A percentile compares a stretch with the other conserved stretches of the same genome.
Conservation (phyloP, 305 asterid species). For the Fraxinus nigra region DNA sequence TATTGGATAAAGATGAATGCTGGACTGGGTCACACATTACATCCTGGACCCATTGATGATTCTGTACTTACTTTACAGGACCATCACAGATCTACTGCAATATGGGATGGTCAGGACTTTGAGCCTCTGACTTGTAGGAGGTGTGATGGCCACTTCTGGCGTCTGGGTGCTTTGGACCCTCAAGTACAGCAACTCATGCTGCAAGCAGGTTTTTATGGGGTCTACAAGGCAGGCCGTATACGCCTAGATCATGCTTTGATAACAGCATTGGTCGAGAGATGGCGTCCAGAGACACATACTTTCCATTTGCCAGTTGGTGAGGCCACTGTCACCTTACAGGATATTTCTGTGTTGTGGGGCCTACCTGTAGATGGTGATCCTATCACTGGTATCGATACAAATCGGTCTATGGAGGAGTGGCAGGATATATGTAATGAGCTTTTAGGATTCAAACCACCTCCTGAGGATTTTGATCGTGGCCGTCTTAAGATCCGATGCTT, state of each 20-base stretch:
- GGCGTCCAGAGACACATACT: conserved; percentile 91
- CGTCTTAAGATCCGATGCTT: conserved; percentile 71
- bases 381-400: conserved; percentile 68
- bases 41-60: conserved; percentile 80
- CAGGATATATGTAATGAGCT: conserved; percentile 68
- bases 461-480: conserved; percentile 70
- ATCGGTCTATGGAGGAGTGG: conserved; percentile 76
- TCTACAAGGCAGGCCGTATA: conserved; percentile 77
- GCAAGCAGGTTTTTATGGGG: conserved; percentile 81
- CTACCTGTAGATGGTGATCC: conserved; percentile 78
- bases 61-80: conserved; percentile 68
- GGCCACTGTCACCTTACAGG: conserved; percentile 72
- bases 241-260: conserved; percentile 75
- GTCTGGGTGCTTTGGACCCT: conserved; percentile 63
- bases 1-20: conserved; percentile 38
- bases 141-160: conserved; percentile 88
- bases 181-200: conserved; percentile 65
- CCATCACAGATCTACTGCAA: conserved; percentile 72
- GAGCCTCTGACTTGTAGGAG: conserved; percentile 84
- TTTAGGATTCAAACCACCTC: conserved; percentile 69
- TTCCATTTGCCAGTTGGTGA: conserved; percentile 81
- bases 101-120: conserved; percentile 75
- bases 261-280: conserved; percentile 75
- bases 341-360: conserved; percentile 75
- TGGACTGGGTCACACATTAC: conserved; percentile 56